A percentile compares a stretch with the other conserved stretches of the same genome.
Conservation (phyloP, 1,284 basidiomycete species). For the Porogramme epimiltina region DNA sequence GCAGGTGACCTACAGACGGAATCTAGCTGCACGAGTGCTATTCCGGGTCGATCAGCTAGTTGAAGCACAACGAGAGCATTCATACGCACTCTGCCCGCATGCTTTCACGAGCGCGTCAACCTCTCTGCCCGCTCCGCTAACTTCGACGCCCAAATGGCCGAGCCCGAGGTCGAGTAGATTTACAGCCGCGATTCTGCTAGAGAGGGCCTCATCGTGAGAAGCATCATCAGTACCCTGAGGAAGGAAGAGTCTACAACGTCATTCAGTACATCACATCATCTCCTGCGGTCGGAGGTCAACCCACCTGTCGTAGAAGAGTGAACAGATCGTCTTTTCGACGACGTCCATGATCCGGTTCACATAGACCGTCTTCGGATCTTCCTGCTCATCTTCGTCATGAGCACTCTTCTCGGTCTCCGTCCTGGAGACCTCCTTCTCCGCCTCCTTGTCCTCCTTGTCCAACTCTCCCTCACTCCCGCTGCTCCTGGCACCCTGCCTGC, state of each 20-base stretch:
- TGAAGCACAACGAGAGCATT: background rate
- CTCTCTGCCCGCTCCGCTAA: slow-evolving; percentile 54
- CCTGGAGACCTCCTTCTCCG: slow-evolving; percentile 28
- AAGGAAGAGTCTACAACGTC: slow-evolving; percentile 53
- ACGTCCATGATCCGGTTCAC: slow-evolving; percentile 64
- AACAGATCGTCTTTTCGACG: slow-evolving; percentile 72
- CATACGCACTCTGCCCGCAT: slow-evolving; percentile 75
- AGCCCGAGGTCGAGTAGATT: slow-evolving; percentile 87
- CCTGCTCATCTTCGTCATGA: slow-evolving; percentile 27
- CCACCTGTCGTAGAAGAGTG: slow-evolving; percentile 59
- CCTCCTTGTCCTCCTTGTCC: slow-evolving; percentile 25
- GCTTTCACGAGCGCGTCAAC: slow-evolving; percentile 67
- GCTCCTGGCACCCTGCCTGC: slow-evolving; percentile 12
- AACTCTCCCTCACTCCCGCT: slow-evolving; percentile 26
- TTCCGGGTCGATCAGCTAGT: slow-evolving; percentile 1
- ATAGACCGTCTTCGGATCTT: slow-evolving; percentile 39
- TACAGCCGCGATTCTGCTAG: slow-evolving; percentile 86
- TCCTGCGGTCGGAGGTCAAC: slow-evolving; percentile 2
- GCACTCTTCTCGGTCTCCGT: slow-evolving; percentile 34
- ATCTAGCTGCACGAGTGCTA: slow-evolving; percentile 75
- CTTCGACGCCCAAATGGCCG: slow-evolving; percentile 83
- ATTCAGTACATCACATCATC: background rate
- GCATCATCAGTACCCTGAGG: slow-evolving; percentile 75
- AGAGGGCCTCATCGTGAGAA: slow-evolving; percentile 85
- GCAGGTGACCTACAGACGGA: slow-evolving; percentile 63